Conservation (phyloP, 1,284 basidiomycete genomes). For the Wallemia hederae region DNA sequence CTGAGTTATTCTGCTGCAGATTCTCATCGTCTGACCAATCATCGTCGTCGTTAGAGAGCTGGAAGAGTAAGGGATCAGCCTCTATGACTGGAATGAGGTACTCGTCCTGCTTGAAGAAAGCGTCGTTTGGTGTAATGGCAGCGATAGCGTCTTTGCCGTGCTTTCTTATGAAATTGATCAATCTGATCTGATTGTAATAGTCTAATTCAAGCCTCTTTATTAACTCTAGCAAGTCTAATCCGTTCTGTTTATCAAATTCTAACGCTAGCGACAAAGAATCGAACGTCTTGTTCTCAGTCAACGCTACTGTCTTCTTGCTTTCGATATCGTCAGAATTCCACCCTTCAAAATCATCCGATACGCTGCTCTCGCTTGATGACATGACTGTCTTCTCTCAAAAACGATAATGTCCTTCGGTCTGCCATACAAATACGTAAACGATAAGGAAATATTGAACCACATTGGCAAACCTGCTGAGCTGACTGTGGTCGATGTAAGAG, state of each 20-base stretch:
- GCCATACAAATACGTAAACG: background rate
- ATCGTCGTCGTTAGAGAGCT: constrained; percentile 23
- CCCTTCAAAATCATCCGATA: background rate
- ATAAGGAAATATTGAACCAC: background rate
- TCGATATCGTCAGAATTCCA: background rate
- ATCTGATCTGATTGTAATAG: constrained; percentile 39
- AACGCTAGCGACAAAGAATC: background rate
- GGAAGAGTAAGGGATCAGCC: constrained; percentile 46
- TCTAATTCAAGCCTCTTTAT: constrained; percentile 19
- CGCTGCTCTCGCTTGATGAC: background rate
- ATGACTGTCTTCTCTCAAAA: background rate
- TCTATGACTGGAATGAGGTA: constrained; percentile 48
- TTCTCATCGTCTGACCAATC: constrained; percentile 38
- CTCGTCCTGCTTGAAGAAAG: constrained; percentile 37
- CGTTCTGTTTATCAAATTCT: constrained; percentile 1
- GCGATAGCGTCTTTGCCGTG: constrained; percentile 23
- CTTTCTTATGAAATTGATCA: constrained; percentile 64
- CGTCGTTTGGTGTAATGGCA: constrained; percentile 26
- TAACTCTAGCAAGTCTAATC: constrained; percentile 9
- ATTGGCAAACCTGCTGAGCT: background rate
- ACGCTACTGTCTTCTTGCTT: background rate
- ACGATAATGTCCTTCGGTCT: background rate
- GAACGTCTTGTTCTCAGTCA: background rate
- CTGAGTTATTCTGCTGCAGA: constrained; percentile 14
- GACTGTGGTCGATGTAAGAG: background rate